Evolutionary conservation across 768 basidiomycete species (phyloP).

Genomic region (Porphyrellus cyaneotinctus): DNA sequence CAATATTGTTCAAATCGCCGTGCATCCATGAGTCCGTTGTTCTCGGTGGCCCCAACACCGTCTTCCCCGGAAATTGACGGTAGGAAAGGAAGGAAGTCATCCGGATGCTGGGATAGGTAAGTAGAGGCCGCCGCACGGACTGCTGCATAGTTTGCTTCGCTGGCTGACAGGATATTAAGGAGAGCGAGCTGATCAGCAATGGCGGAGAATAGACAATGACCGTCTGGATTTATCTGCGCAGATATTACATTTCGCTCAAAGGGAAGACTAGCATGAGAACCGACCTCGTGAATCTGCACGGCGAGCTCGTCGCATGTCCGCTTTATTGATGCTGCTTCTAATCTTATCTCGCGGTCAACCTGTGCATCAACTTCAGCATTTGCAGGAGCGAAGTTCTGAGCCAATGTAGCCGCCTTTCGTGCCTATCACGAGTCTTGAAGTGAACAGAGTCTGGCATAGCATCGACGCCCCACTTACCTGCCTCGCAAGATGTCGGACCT

Average conservation of each 20-base stretch:
- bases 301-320: slow-evolving; percentile 61
- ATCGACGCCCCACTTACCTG: slow-evolving; percentile 46
- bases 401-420: slow-evolving; percentile 64
- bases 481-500: slow-evolving; percentile 63
- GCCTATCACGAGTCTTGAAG: slow-evolving; percentile 41
- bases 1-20: slow-evolving; percentile 73
- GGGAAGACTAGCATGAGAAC: slow-evolving; percentile 8
- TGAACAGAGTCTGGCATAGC: background rate
- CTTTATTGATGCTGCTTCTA: slow-evolving; percentile 63
- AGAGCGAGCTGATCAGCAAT: slow-evolving; percentile 85
- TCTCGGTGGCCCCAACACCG: slow-evolving; percentile 52
- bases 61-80: slow-evolving; percentile 73
- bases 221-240: slow-evolving; percentile 85
- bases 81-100: slow-evolving; percentile 93
- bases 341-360: slow-evolving; percentile 58
- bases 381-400: slow-evolving; percentile 46
- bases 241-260: slow-evolving; percentile 1
- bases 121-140: slow-evolving; percentile 69
- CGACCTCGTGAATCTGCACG: slow-evolving; percentile 63
- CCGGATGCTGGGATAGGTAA: slow-evolving; percentile 77
- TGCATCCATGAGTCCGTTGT: slow-evolving; percentile 65
- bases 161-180: slow-evolving; percentile 59
- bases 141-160: slow-evolving; percentile 54
- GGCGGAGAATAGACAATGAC: slow-evolving; percentile 94
- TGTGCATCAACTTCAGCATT: slow-evolving; percentile 59